Evolutionary conservation across 164 flowering plant genomes (phyloP).

Genomic region (Sedum album): DNA sequence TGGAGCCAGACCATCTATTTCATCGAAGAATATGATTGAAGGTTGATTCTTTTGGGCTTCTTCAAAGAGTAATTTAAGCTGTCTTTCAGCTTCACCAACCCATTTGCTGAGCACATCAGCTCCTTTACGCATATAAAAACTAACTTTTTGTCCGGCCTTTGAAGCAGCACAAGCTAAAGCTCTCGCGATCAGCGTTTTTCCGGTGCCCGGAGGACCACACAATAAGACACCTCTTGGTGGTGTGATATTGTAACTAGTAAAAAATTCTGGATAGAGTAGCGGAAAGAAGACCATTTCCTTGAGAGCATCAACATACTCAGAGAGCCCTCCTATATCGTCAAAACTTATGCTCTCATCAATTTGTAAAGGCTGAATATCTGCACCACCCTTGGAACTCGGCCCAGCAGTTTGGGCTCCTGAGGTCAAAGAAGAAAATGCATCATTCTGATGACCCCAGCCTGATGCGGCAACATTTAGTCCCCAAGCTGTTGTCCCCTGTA

Average conservation of each 20-base stretch:
- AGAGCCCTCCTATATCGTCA: slow-evolving; percentile 96
- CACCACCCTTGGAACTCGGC: slow-evolving; percentile 99
- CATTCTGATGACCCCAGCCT: slow-evolving; percentile 96
- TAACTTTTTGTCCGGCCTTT: slow-evolving; percentile 98
- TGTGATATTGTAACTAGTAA: slow-evolving; percentile 84
- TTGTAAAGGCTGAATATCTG: slow-evolving; percentile 97
- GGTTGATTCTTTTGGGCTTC: slow-evolving; percentile 99
- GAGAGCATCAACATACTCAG: slow-evolving; percentile 86
- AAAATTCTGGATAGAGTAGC: slow-evolving; percentile 89
- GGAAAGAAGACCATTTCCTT: slow-evolving; percentile 99
- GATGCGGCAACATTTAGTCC: slow-evolving; percentile 95
- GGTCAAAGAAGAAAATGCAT: slow-evolving; percentile 52
- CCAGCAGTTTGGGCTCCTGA: slow-evolving; percentile 96
- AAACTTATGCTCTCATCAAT: slow-evolving; percentile 89
- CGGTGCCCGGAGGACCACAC: slow-evolving; percentile 99
- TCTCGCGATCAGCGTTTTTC: slow-evolving; percentile 94
- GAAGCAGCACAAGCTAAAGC: slow-evolving; percentile 99
- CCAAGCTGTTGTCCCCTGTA: slow-evolving; percentile 79
- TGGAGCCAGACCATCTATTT: slow-evolving; percentile 99
- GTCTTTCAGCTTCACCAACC: slow-evolving; percentile 99
- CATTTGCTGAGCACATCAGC: slow-evolving; percentile 99
- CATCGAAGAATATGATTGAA: slow-evolving; percentile 97
- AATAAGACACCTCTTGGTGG: slow-evolving; percentile 98
- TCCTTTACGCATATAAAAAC: slow-evolving; percentile 99
- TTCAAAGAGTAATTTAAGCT: slow-evolving; percentile 89